Conservation (phyloP, 1,284 basidiomycete genomes). For the Phenoliferia sp. region DNA sequence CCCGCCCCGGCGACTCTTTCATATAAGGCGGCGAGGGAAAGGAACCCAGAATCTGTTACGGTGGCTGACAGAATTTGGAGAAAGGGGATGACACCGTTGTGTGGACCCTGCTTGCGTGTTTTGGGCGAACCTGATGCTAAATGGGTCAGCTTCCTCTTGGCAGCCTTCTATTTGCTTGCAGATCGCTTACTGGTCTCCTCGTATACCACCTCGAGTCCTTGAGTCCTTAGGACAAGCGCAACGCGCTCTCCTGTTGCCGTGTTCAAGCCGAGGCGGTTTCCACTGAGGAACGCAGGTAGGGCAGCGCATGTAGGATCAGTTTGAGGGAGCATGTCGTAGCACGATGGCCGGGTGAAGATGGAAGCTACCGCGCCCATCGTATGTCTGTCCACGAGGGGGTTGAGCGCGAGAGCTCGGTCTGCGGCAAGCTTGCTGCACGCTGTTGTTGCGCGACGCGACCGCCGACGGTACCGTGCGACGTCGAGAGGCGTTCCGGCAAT, state of each 20-base stretch:
- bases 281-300: not conserved
- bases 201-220: slow-evolving; percentile 10
- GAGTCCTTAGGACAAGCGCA: slow-evolving; percentile 12
- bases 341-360: not conserved
- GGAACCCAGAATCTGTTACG: not conserved
- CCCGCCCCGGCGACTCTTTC: not conserved
- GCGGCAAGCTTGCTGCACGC: too few relatives aligned
- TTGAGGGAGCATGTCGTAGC: not conserved
- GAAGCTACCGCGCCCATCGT: not conserved
- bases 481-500: too few relatives aligned
- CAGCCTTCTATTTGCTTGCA: not conserved
- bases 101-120: not conserved
- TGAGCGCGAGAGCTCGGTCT: too few relatives aligned
- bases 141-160: not conserved
- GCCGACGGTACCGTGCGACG: too few relatives aligned
- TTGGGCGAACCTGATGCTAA: not conserved
- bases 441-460: too few relatives aligned
- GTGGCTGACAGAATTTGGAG: slow-evolving; percentile 9
- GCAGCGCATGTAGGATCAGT: not conserved
- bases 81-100: slow-evolving; percentile 10
- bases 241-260: slow-evolving; percentile 3
- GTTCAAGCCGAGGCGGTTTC: slow-evolving; percentile 3
- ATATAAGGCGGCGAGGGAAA: not conserved
- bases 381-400: too few relatives aligned
- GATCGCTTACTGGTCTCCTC: not conserved